These are phyloP conservation scores for Aspergillus neoniger DNA, from an alignment of 2,329 filamentous ascomycete genomes.

Conservation along the genomic window DNA sequence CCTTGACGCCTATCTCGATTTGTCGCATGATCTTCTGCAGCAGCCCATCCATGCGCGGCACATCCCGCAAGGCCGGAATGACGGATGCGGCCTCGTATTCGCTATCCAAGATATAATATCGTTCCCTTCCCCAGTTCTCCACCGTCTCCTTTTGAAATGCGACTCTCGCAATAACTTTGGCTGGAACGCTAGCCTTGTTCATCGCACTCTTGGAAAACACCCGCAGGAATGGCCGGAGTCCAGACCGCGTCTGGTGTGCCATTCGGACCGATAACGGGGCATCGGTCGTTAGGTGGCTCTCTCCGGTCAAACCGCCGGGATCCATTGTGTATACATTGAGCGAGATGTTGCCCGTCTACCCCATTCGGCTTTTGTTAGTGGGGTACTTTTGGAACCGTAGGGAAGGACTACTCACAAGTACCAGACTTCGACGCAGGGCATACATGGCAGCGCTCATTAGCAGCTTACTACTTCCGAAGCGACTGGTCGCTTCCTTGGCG, in stretches of 20 bases:
- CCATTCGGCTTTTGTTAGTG: constrained; percentile 9
- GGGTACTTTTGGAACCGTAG: neutral
- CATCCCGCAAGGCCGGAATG: constrained; percentile 31
- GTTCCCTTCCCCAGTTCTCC: constrained; percentile 32
- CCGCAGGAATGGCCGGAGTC: constrained; percentile 36
- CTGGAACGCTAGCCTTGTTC: constrained; percentile 38
- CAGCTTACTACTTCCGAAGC: constrained; percentile 40
- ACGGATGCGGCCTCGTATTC: constrained; percentile 42
- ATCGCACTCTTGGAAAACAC: constrained; percentile 39
- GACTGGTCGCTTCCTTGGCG: constrained; percentile 32
- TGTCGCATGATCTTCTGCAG: constrained; percentile 35
- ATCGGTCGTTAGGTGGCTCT: constrained; percentile 27
- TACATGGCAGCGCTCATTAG: constrained; percentile 39
- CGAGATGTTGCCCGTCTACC: constrained; percentile 36
- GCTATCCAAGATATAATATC: constrained; percentile 37
- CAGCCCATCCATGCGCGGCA: constrained; percentile 29
- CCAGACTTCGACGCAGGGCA: constrained; percentile 39
- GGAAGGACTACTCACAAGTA: constrained; percentile 29
- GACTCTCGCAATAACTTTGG: constrained; percentile 38
- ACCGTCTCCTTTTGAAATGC: constrained; percentile 36
- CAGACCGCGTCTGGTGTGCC: constrained; percentile 34
- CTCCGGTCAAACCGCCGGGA: constrained; percentile 33
- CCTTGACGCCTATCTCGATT: constrained; percentile 31
- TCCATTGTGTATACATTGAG: constrained; percentile 42
- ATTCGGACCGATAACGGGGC: constrained; percentile 34